Conservation (phyloP, 768 basidiomycete genomes). For the Pisolithus microcarpus region DNA sequence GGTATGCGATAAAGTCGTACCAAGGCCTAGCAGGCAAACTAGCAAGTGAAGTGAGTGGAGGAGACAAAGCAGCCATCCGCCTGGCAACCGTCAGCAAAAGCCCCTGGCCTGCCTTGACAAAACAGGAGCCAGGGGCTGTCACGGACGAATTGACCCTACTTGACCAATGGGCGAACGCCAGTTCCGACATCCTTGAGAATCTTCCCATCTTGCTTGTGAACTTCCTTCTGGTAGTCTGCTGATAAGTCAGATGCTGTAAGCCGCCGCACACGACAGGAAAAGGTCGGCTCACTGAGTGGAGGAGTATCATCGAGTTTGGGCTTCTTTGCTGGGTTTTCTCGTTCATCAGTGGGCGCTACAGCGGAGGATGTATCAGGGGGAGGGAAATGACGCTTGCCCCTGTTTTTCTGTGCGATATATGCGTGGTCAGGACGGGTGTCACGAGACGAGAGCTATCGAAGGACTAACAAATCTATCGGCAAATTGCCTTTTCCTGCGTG, state of each 20-base stretch:
- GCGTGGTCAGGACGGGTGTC: background rate
- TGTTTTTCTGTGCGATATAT: slow-evolving; percentile 38
- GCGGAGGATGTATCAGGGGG: slow-evolving; percentile 33
- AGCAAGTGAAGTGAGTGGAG: no score
- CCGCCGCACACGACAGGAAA: background rate
- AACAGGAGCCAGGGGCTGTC: slow-evolving; percentile 6
- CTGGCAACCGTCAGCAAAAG: slow-evolving; percentile 6
- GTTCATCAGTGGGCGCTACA: slow-evolving; percentile 29
- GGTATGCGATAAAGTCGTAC: slow-evolving; percentile 8
- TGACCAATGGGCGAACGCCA: slow-evolving; percentile 38
- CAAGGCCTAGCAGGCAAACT: no score
- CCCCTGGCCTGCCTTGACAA: background rate
- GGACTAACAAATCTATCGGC: slow-evolving; percentile 53
- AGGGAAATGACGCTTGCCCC: slow-evolving; percentile 46
- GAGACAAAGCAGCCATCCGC: no score
- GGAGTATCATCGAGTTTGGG: slow-evolving; percentile 22
- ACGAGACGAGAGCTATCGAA: background rate
- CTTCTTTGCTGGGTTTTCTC: slow-evolving; percentile 31
- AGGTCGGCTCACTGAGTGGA: slow-evolving; percentile 26
- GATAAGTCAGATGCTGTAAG: slow-evolving; percentile 1
- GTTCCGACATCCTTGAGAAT: slow-evolving; percentile 39
- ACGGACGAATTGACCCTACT: slow-evolving; percentile 22
- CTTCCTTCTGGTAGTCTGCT: slow-evolving; percentile 39
- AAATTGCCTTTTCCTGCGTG: slow-evolving; percentile 50
- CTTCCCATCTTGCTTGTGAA: slow-evolving; percentile 31